Conservation (phyloP, 1,139 yeast species). For the Scheffersomyces insectosa region DNA sequence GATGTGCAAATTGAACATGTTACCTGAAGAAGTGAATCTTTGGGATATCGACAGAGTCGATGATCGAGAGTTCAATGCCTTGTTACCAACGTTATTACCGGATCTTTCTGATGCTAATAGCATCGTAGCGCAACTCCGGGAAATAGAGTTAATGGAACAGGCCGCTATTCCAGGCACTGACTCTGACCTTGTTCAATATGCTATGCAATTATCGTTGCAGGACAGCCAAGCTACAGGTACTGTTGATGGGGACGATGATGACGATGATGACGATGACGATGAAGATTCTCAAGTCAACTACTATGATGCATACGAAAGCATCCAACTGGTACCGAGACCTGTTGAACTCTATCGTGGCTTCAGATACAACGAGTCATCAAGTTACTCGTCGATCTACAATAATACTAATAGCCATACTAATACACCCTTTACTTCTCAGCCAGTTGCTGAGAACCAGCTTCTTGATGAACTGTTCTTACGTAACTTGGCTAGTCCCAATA, state of each 20-base stretch:
- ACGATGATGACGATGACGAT: not conserved
- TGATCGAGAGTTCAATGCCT: slow-evolving; percentile 33
- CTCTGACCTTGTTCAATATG: slow-evolving; percentile 5
- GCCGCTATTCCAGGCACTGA: not conserved
- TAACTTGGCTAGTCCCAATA: too few relatives aligned
- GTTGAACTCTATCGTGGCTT: not conserved
- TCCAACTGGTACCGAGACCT: not conserved
- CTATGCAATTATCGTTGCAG: slow-evolving; percentile 9
- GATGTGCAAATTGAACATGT: slow-evolving; percentile 27
- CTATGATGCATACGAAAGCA: not conserved
- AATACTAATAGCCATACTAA: too few relatives aligned
- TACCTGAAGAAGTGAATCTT: slow-evolving; percentile 36
- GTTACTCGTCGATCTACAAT: not conserved
- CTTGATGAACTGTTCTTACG: too few relatives aligned
- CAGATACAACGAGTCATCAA: not conserved
- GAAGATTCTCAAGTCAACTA: not conserved
- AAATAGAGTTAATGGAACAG: not conserved
- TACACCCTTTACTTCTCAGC: too few relatives aligned
- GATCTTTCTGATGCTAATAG: not conserved
- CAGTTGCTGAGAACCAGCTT: too few relatives aligned
- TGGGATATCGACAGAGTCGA: slow-evolving; percentile 43
- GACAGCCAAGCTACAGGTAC: not conserved
- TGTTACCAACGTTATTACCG: slow-evolving; percentile 33
- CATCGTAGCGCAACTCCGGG: not conserved
- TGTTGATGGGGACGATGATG: not conserved